Percentiles rank a stretch among this genome's conserved stretches.
phyloP scores from a whole-genome alignment of 1,284 basidiomycete species.

The Psilocybe mexicana region DNA sequence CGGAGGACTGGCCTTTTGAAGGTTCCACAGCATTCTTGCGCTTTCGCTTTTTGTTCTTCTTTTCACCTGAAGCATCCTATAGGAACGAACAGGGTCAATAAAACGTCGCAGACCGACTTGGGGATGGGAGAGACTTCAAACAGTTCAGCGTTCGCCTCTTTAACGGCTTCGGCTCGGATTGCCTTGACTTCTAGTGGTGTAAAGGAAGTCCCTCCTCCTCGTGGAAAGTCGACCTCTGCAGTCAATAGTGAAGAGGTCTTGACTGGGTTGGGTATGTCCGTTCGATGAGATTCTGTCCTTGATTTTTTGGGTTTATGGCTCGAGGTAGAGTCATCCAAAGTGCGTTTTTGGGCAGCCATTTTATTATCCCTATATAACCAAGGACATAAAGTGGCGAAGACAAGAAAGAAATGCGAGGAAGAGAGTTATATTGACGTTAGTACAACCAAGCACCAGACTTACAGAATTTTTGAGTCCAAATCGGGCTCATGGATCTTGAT shows the following conservation, averaged over 20 bases:
- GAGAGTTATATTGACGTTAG: constrained; percentile 10
- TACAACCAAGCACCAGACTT: not conserved
- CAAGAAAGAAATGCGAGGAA: constrained; percentile 3
- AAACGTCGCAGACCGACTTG: not conserved
- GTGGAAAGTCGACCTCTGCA: constrained; percentile 92
- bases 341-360: constrained; percentile 60
- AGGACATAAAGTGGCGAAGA: not conserved
- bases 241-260: constrained; percentile 43
- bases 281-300: constrained; percentile 19
- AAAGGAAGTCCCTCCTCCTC: constrained; percentile 82
- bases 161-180: constrained; percentile 80
- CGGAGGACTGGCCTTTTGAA: constrained; percentile 23
- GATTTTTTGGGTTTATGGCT: constrained; percentile 27
- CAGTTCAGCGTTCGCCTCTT: constrained; percentile 82
- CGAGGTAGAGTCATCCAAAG: constrained; percentile 52
- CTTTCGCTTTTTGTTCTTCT: constrained; percentile 52
- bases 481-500: constrained; percentile 27
- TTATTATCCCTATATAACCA: not conserved
- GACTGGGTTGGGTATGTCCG: constrained; percentile 25
- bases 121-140: constrained; percentile 50
- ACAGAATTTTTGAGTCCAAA: constrained; percentile 29
- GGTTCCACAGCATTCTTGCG: constrained; percentile 45
- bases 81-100: constrained; percentile 5
- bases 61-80: constrained; percentile 36
- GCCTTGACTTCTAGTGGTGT: constrained; percentile 92